Evolutionary conservation across 2,329 filamentous ascomycete genomes (phyloP), one percentile per base, ranked within the genome.

Genomic region (Alternaria sp.): DNA sequence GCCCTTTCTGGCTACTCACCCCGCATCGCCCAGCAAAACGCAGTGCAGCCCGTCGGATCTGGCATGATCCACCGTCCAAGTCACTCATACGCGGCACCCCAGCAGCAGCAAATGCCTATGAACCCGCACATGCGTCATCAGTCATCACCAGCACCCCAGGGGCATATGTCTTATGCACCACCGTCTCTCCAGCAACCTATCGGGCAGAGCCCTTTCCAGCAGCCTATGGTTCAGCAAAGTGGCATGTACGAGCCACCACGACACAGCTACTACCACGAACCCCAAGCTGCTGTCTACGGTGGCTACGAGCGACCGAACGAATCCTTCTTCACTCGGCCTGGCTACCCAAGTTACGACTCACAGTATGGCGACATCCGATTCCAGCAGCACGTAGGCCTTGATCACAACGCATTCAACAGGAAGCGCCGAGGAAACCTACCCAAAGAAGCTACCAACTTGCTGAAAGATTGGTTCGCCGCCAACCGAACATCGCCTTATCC

Each of bases 371-470:
- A 74, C 43, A 75, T 75, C 53, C 71, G 69, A 20, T 79, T 78
- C 59, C 77, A 79, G 45, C 68, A 72, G 26, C 64, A 71, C 18
- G 58, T 75, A 10, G 71, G 71, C 20, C 61, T 73, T 11, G 74
- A 78, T 37, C 72, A 73, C n/a, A 73, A 69, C 33, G 63, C 67
- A 2, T 78, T 76, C 65, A 77, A 86, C 63, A 71, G 86, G 72
- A 83, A 85, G 77, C 86, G 93, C 56, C 87, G 94, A 43, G 94
- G 94, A 2, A 97, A 97, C 74, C 84, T 97, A 4, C 94, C 94
- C n/a, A 96, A 96, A 76, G 91, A 94, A 58, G 92, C 93, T 0
- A 97, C 93, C 0, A 92, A 94, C 75, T 90, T 92, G 69, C 84
- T 97, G 44, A 88, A 92, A 58, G 84, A 87, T 0, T 97, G 94